These are phyloP conservation scores for Phytophthora tubulina DNA, from an alignment of 352 stramenopile species.

Conservation along the genomic window DNA sequence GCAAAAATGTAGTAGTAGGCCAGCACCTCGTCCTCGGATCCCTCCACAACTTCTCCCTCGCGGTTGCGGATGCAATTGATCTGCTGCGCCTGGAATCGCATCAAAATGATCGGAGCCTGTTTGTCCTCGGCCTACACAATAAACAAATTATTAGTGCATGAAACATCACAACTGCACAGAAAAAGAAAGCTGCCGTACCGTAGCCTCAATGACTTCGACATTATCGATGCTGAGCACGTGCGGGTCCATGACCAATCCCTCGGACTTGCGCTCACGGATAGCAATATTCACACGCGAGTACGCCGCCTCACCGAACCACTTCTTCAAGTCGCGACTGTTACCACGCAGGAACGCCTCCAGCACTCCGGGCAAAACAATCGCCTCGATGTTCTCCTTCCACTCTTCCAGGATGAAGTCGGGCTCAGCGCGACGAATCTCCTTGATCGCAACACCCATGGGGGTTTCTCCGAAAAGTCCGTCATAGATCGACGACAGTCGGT, in stretches of 20 bases:
- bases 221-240: conserved; percentile 98
- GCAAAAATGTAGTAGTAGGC: conserved; percentile 98
- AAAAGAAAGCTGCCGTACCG: conserved; percentile 46
- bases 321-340: conserved; percentile 96
- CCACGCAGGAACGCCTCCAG: conserved; percentile 96
- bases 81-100: conserved; percentile 98
- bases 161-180: neutral
- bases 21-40: conserved; percentile 96
- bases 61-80: conserved; percentile 99
- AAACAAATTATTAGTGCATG: conserved; percentile 24
- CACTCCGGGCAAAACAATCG: conserved; percentile 94
- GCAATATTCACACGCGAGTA: conserved; percentile 96
- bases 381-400: conserved; percentile 96
- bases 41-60: conserved; percentile 96
- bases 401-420: conserved; percentile 97
- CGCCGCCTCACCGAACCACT: conserved; percentile 96
- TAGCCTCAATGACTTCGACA: conserved; percentile 96
- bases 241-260: conserved; percentile 94
- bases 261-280: conserved; percentile 95
- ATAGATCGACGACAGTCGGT: conserved; percentile 97
- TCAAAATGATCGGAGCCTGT: conserved; percentile 95
- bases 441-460: conserved; percentile 94
- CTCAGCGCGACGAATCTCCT: conserved; percentile 96
- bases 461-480: conserved; percentile 98
- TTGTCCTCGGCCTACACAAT: conserved; percentile 82